Base-by-base conservation (phyloP, 1,139 yeast genomes). In the Saccharomycopsis phalli region DNA sequence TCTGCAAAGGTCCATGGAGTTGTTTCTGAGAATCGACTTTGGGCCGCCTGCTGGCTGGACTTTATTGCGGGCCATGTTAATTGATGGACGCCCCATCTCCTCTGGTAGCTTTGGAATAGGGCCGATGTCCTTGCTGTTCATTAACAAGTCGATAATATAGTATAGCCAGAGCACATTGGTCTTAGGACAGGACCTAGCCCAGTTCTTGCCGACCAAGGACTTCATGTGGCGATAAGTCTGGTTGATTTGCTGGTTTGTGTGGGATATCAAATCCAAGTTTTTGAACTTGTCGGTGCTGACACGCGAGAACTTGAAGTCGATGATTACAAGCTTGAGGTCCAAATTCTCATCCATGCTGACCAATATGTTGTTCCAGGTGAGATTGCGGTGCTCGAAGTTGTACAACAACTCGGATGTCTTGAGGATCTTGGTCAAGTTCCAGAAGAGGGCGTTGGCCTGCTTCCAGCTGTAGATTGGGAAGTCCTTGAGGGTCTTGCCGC, bases 371-470 rank as follows among this genome's bases (percentile, higher is more conserved):
- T 77, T 77, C 68, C 79, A 66, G 48, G 75, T 79, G 46, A 79
- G 58, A 54, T 78, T 81, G 23, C 87, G 64, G 52, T 79, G 87
- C 56, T 79, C 87, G 57, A 78, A 78, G 47, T 68, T 63, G 46
- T 61, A 59, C 35, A 58, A 54, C 16, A 59, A 55, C 53, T 79
- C 86, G 2, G 74, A 79, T 5, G 56, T 57, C 20, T 71, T 65
- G 27, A 79, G 55, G 5, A 65, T 58, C n/a, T 61, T 55, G 2
- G 65, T 73, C 25, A 75, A 60, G 47, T 66, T 66, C 72, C 75
- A 68, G 49, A 79, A 74, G 1, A 79, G 65, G 10, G 59, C 59
- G 38, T 60, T 57, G 2, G 78, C 74, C 50, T 74, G 76, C 10
- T 57, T 54, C 81, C 81, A 76, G 30, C 63, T 62, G 20, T 52